A percentile compares a stretch with the other conserved stretches of the same genome.
Conservation (phyloP, 352 stramenopile species). For the Nothophytophthora sp. region DNA sequence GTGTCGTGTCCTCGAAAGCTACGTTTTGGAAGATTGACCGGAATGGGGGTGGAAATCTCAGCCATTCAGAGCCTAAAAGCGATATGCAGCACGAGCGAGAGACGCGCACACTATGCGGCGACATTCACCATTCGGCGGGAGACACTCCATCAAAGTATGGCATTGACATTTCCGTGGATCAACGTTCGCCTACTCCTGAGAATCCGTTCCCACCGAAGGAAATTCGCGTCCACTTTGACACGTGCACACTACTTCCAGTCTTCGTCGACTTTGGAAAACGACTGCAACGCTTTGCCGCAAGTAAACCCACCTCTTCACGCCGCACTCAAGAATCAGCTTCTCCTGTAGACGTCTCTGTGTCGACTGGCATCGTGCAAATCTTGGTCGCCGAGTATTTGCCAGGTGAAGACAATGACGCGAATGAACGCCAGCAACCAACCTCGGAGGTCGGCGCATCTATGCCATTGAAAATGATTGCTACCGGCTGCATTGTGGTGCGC, state of each 20-base stretch:
- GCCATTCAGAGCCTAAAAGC: neutral
- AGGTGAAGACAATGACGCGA: slow-evolving; percentile 2
- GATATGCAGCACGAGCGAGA: slow-evolving; percentile 13
- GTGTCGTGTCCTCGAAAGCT: slow-evolving; percentile 36
- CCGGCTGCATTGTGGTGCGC: slow-evolving; percentile 56
- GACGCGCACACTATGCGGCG: slow-evolving; percentile 16
- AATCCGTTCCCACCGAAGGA: slow-evolving; percentile 25
- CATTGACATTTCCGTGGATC: slow-evolving; percentile 55
- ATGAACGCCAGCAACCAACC: neutral
- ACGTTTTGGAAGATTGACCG: slow-evolving; percentile 55
- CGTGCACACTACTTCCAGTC: slow-evolving; percentile 49
- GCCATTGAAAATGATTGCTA: slow-evolving; percentile 56
- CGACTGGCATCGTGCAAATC: slow-evolving; percentile 60
- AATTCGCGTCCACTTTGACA: slow-evolving; percentile 62
- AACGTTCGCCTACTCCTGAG: slow-evolving; percentile 18
- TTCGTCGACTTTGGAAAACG: slow-evolving; percentile 53
- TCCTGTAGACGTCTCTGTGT: slow-evolving; percentile 60
- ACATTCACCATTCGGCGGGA: slow-evolving; percentile 13
- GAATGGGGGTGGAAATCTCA: slow-evolving; percentile 2
- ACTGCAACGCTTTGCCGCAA: slow-evolving; percentile 44
- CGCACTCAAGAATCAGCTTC: slow-evolving; percentile 28
- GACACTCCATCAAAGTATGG: slow-evolving; percentile 17
- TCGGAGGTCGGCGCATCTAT: neutral
- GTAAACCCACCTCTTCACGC: slow-evolving; percentile 35
- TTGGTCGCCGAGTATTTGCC: slow-evolving; percentile 50